A percentile compares a stretch with the other conserved stretches of the same genome.
Conservation (phyloP, 495 filamentous ascomycete genomes). For the Neurospora tetraspora region DNA sequence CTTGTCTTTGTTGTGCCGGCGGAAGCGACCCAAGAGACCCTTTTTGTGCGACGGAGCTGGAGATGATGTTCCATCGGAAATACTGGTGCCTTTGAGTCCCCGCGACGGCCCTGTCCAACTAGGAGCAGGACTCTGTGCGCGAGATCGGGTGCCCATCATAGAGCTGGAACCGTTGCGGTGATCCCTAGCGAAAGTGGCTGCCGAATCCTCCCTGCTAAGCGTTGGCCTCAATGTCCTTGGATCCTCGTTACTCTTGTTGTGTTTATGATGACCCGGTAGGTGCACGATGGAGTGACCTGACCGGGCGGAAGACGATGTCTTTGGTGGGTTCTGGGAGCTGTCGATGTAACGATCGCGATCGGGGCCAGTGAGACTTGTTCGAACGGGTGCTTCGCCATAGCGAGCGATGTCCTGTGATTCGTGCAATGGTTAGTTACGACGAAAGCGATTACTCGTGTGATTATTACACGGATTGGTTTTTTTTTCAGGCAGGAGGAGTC, state of each 20-base stretch:
- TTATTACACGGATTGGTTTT: background rate
- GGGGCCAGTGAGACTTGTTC: slow-evolving; percentile 57
- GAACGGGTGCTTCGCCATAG: slow-evolving; percentile 74
- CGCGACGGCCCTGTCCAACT: slow-evolving; percentile 48
- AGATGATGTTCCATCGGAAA: slow-evolving; percentile 47
- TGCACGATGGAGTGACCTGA: slow-evolving; percentile 44
- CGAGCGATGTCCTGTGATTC: slow-evolving; percentile 58
- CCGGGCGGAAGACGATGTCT: slow-evolving; percentile 43
- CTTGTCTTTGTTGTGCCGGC: slow-evolving; percentile 47
- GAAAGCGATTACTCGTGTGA: background rate
- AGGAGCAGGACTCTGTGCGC: slow-evolving; percentile 67
- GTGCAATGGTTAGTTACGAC: slow-evolving; percentile 4
- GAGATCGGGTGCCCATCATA: slow-evolving; percentile 32
- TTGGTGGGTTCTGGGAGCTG: slow-evolving; percentile 29
- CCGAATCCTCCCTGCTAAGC: slow-evolving; percentile 61
- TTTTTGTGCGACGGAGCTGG: slow-evolving; percentile 50
- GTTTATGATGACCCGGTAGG: slow-evolving; percentile 57
- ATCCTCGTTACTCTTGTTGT: slow-evolving; percentile 69
- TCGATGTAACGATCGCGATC: slow-evolving; percentile 56
- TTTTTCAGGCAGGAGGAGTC: background rate
- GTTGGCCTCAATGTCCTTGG: slow-evolving; percentile 49
- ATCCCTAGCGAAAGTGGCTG: slow-evolving; percentile 39
- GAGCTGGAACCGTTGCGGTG: slow-evolving; percentile 30
- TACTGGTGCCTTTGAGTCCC: slow-evolving; percentile 35
- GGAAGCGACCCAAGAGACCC: slow-evolving; percentile 56